A percentile compares a stretch with the other conserved stretches of the same genome.
Evolutionary conservation across 257 asterid genomes (phyloP).

Genomic region (Scutellaria galericulata): DNA sequence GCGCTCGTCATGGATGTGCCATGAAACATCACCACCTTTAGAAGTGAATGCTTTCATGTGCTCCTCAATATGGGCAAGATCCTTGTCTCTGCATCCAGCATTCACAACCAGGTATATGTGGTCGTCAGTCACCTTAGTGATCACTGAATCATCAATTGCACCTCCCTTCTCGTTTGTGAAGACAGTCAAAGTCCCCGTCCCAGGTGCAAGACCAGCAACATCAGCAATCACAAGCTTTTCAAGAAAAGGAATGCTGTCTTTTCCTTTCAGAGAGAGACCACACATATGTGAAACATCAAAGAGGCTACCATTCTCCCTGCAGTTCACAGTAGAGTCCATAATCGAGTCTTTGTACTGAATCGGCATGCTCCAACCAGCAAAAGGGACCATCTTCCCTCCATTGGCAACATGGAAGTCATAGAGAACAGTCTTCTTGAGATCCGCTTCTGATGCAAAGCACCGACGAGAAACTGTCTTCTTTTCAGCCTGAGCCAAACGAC

Average conservation of each 20-base stretch:
- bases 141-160: slow-evolving; percentile 92
- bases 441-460: slow-evolving; percentile 93
- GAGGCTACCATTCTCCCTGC: slow-evolving; percentile 93
- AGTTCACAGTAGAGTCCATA: slow-evolving; percentile 93
- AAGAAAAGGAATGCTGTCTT: slow-evolving; percentile 83
- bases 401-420: slow-evolving; percentile 90
- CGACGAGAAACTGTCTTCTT: slow-evolving; percentile 73
- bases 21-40: slow-evolving; percentile 93
- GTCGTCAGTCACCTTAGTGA: slow-evolving; percentile 81
- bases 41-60: slow-evolving; percentile 91
- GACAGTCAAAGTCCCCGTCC: slow-evolving; percentile 84
- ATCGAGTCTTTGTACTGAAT: slow-evolving; percentile 98
- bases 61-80: slow-evolving; percentile 96
- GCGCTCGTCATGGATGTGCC: slow-evolving; percentile 98
- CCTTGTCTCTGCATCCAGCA: slow-evolving; percentile 98
- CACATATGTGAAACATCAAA: slow-evolving; percentile 99
- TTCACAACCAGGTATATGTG: slow-evolving; percentile 94
- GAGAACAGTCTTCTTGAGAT: slow-evolving; percentile 88
- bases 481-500: slow-evolving; percentile 74
- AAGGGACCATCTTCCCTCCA: slow-evolving; percentile 99
- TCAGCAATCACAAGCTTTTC: slow-evolving; percentile 96
- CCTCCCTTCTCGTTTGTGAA: slow-evolving; percentile 99
- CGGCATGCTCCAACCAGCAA: slow-evolving; percentile 99
- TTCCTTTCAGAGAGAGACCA: slow-evolving; percentile 95
- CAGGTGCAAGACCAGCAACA: slow-evolving; percentile 92